Evolutionary conservation across 1,284 basidiomycete species (phyloP).

Genomic region (Hypsizygus ulmarius): DNA sequence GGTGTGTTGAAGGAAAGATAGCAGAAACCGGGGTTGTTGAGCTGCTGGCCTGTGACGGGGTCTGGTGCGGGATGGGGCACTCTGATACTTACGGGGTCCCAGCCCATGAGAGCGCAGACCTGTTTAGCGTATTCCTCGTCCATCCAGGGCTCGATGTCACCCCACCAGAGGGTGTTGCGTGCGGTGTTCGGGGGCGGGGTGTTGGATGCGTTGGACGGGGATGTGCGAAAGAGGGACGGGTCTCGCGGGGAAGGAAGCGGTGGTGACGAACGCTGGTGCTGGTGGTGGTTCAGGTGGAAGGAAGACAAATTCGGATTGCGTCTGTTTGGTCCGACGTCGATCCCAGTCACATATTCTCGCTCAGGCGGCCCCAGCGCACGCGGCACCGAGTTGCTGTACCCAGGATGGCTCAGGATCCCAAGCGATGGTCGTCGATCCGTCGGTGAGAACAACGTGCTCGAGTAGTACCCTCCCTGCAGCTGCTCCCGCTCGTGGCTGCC

Average conservation of each 20-base stretch:
- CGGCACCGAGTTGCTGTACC: constrained; percentile 17
- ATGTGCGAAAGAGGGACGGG: constrained; percentile 29
- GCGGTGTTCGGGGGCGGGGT: constrained; percentile 26
- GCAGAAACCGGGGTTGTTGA: constrained; percentile 82
- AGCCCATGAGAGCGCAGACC: constrained; percentile 75
- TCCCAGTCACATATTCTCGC: constrained; percentile 27
- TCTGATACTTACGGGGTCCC: constrained; percentile 71
- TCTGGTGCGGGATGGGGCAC: constrained; percentile 66
- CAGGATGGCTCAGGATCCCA: constrained; percentile 19
- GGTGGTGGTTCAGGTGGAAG: constrained; percentile 23
- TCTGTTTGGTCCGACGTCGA: constrained; percentile 44
- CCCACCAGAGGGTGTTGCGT: constrained; percentile 72
- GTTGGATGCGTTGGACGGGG: constrained; percentile 23
- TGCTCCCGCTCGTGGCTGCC: constrained; percentile 22
- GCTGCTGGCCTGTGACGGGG: constrained; percentile 55
- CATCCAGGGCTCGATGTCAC: constrained; percentile 87
- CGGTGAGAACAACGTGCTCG: constrained; percentile 17
- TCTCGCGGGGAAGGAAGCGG: constrained; percentile 35
- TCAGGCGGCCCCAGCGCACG: constrained; percentile 25
- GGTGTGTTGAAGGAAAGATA: constrained; percentile 81
- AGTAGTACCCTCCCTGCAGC: constrained; percentile 15
- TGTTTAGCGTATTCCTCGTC: constrained; percentile 87
- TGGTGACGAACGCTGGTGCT: constrained; percentile 29
- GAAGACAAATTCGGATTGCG: constrained; percentile 38
- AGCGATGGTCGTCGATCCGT: constrained; percentile 32